A percentile compares a stretch with the other conserved stretches of the same genome.
Conservation (phyloP, 2,329 filamentous ascomycete genomes). For the Thelonectria olida region DNA sequence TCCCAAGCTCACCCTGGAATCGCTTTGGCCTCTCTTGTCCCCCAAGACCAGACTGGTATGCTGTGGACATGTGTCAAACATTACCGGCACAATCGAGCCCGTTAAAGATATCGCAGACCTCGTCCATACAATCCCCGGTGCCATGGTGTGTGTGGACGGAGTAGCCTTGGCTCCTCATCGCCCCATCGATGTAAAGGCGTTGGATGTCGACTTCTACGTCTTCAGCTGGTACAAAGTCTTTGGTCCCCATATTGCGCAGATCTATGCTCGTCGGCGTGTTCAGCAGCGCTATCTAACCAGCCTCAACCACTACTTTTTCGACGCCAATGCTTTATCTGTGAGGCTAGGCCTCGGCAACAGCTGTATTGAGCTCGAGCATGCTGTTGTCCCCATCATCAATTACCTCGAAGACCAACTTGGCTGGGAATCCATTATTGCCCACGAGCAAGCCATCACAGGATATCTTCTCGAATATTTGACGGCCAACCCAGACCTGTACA, state of each 20-base stretch:
- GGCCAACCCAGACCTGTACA: slow-evolving; percentile 6
- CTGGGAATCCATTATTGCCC: slow-evolving; percentile 3
- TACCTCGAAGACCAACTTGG: background rate
- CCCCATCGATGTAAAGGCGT: slow-evolving; percentile 70
- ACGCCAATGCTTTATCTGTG: background rate
- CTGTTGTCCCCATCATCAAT: slow-evolving; percentile 1
- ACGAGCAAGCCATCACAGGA: slow-evolving; percentile 5
- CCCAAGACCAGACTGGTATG: background rate
- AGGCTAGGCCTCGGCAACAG: background rate
- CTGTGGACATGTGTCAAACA: background rate
- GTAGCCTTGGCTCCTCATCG: slow-evolving; percentile 82
- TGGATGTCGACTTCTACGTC: slow-evolving; percentile 80
- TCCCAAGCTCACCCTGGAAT: slow-evolving; percentile 66
- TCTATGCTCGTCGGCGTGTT: background rate
- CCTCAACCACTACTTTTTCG: background rate
- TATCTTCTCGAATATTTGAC: slow-evolving; percentile 8
- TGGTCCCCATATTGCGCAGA: slow-evolving; percentile 7
- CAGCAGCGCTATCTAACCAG: background rate
- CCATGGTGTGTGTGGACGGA: slow-evolving; percentile 77
- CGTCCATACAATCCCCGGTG: slow-evolving; percentile 44
- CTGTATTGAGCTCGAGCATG: background rate
- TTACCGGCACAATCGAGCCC: background rate
- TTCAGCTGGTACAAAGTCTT: slow-evolving; percentile 83
- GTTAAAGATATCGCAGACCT: background rate
- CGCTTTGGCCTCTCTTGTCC: slow-evolving; percentile 60